These are phyloP conservation scores for Emmonsiellopsis sp. DNA, from an alignment of 2,329 filamentous ascomycete species.

Conservation along the genomic window DNA sequence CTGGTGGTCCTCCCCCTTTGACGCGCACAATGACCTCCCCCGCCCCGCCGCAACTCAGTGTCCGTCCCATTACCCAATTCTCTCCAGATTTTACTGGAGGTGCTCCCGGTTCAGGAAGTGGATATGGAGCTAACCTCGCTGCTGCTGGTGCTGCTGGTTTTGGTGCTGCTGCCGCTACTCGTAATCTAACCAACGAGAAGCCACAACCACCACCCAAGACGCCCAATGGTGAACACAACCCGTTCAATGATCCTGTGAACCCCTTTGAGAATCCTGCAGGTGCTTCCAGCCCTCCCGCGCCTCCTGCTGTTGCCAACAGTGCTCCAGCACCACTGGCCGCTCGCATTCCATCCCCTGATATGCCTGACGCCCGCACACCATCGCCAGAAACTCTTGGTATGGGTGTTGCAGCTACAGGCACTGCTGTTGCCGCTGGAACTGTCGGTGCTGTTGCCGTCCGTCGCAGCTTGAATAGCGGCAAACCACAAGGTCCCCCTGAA, in stretches of 20 bases:
- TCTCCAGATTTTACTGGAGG: slow-evolving; percentile 53
- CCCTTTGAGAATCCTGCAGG: slow-evolving; percentile 61
- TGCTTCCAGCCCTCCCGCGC: slow-evolving; percentile 17
- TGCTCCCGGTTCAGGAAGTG: slow-evolving; percentile 12
- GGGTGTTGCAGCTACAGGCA: slow-evolving; percentile 31
- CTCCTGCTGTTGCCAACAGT: slow-evolving; percentile 3
- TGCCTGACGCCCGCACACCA: slow-evolving; percentile 32
- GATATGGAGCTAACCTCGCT: slow-evolving; percentile 15
- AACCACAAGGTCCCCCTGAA: slow-evolving; percentile 10
- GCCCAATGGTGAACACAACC: slow-evolving; percentile 33
- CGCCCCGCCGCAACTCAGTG: slow-evolving; percentile 68
- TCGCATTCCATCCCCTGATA: slow-evolving; percentile 32
- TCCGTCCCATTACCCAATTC: slow-evolving; percentile 78
- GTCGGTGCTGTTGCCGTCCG: slow-evolving; percentile 19
- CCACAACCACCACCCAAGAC: slow-evolving; percentile 30
- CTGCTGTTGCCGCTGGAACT: slow-evolving; percentile 30
- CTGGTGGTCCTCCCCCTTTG: slow-evolving; percentile 22
- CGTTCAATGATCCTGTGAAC: slow-evolving; percentile 50
- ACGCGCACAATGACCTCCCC: slow-evolving; percentile 31
- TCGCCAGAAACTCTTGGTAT: slow-evolving; percentile 30
- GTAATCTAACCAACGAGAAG: slow-evolving; percentile 24
- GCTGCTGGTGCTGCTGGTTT: slow-evolving; percentile 14
- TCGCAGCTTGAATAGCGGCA: slow-evolving; percentile 9
- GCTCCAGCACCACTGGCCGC: slow-evolving; percentile 6
- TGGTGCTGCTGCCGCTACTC: slow-evolving; percentile 19